Evolutionary conservation across 2,329 filamentous ascomycete genomes (phyloP), one percentile per base, ranked within the genome.

Genomic region (Xylariaceae sp.): DNA sequence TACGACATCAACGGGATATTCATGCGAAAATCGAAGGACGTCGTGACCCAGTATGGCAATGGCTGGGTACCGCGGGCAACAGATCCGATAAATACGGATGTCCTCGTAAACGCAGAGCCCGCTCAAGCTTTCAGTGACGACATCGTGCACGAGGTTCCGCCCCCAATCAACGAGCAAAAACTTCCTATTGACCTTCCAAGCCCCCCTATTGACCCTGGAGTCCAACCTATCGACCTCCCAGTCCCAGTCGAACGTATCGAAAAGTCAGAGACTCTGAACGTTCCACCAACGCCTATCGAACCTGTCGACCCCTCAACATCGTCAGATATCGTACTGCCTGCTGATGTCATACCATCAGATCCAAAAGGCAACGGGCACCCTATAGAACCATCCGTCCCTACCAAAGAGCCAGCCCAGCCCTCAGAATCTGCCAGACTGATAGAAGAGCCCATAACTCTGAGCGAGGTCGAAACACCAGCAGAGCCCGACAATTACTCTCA

Each of bases 1-100:
- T 49, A 35, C 15, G 47, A 49, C 38, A 15, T 6, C 12, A 42
- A 38, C 38, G 47, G 47, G 30, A 19, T 39, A n/a, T 42, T 17
- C 27, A n/a, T 49, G 22, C 42, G 47, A 6, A 49, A 42, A 14
- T 49, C 47, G 11, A 33, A 30, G 12, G 47, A 49, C 11, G 30
- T 49, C 22, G 32, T 19, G n/a, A 39, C 19, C 6, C 40, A 44
- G 11, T 48, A 44, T 41, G 32, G 42, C 2, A 42, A 41, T 19
- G 47, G 42, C 7, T 49, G 47, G 47, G 17, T 32, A 10, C 42
- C 39, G 12, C 14, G 36, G 7, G 27, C 31, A 9, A 27, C 19
- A 11, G 35, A 39, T 17, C 41, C 41, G 22, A 18, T 22, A 44
- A 19, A 31, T 43, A 32, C 22, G 22, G 22, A 27, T 27, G 7